These are phyloP conservation scores for Penicillium oxalicum DNA, from an alignment of 2,329 filamentous ascomycete genomes.

Conservation along the genomic window DNA sequence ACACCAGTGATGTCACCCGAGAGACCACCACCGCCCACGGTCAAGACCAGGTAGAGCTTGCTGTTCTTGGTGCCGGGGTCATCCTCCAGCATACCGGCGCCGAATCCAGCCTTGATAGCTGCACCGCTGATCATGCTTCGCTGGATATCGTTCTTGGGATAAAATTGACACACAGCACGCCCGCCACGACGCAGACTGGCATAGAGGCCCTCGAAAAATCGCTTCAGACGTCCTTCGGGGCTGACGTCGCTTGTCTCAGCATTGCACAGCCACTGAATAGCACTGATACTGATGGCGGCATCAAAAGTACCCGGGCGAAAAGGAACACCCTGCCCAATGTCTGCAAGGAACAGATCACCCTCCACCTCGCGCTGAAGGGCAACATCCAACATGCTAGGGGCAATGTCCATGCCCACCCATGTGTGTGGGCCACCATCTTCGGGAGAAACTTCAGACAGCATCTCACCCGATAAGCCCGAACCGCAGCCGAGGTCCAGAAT, in stretches of 20 bases:
- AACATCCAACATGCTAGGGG: slow-evolving; percentile 91
- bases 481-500: slow-evolving; percentile 97
- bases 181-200: slow-evolving; percentile 76
- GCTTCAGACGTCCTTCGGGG: slow-evolving; percentile 66
- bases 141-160: slow-evolving; percentile 91
- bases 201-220: slow-evolving; percentile 93
- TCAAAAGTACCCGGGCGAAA: slow-evolving; percentile 91
- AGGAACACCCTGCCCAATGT: slow-evolving; percentile 91
- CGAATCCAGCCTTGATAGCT: slow-evolving; percentile 89
- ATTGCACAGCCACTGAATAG: slow-evolving; percentile 98
- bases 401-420: slow-evolving; percentile 97
- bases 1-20: slow-evolving; percentile 78
- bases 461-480: slow-evolving; percentile 88
- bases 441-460: slow-evolving; percentile 65
- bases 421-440: slow-evolving; percentile 78
- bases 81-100: slow-evolving; percentile 89
- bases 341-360: slow-evolving; percentile 86
- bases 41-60: slow-evolving; percentile 93
- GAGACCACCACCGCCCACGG: slow-evolving; percentile 67
- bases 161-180: slow-evolving; percentile 92
- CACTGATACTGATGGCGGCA: slow-evolving; percentile 87
- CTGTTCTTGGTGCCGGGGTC: slow-evolving; percentile 93
- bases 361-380: slow-evolving; percentile 87
- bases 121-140: slow-evolving; percentile 86
- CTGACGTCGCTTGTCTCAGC: slow-evolving; percentile 82